Evolutionary conservation across 345 rosid species (phyloP).

Genomic region (Syzygium oleosum): DNA sequence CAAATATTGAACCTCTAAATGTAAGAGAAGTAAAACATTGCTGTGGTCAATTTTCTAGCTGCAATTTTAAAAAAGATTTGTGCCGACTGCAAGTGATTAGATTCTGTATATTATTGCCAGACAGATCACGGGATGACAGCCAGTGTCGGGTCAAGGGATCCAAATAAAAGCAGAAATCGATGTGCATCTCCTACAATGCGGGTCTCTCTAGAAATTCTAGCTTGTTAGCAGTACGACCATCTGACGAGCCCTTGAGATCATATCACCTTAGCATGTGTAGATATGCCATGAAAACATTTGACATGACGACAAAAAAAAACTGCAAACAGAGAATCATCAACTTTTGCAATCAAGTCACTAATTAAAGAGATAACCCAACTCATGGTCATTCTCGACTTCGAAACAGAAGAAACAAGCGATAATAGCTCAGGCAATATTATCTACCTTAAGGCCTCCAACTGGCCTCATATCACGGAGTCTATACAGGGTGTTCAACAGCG

Average conservation of each 20-base stretch:
- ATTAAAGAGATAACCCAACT: not conserved
- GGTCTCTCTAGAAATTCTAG: slow-evolving; percentile 27
- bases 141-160: slow-evolving; percentile 28
- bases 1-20: not conserved
- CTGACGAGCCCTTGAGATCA: slow-evolving; percentile 53
- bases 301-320: slow-evolving; percentile 51
- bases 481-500: slow-evolving; percentile 30
- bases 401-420: not conserved
- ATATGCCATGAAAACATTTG: slow-evolving; percentile 26
- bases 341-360: not conserved
- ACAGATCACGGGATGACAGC: slow-evolving; percentile 28
- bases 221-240: slow-evolving; percentile 33
- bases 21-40: not conserved
- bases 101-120: not conserved
- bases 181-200: slow-evolving; percentile 36
- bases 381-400: not conserved
- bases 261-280: slow-evolving; percentile 24
- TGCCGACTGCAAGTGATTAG: not conserved
- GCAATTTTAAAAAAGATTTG: not conserved
- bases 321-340: slow-evolving; percentile 5
- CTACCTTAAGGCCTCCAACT: slow-evolving; percentile 45
- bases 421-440: not conserved
- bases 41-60: not conserved
- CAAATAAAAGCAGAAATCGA: slow-evolving; percentile 42
- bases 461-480: slow-evolving; percentile 47